Percentiles rank a stretch among this genome's conserved stretches.
phyloP scores from a whole-genome alignment of 129 eudicot genomes.

The Artemisia tridentata region DNA sequence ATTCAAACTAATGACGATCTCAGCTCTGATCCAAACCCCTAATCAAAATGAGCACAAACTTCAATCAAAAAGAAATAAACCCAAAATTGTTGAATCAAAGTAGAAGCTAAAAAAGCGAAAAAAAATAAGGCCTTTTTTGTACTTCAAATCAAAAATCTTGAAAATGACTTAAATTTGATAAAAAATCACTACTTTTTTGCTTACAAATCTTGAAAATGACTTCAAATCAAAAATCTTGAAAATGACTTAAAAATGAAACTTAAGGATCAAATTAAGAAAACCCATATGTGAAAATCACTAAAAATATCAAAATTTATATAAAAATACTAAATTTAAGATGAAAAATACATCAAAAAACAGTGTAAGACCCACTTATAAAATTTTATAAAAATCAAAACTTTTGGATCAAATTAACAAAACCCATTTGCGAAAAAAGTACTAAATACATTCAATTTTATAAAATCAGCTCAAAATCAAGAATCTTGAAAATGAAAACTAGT shows the following conservation, averaged over 20 bases:
- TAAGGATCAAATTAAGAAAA: slow-evolving; percentile 14
- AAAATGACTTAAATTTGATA: slow-evolving; percentile 2
- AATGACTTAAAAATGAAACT: slow-evolving; percentile 10
- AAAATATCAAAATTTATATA: slow-evolving; percentile 9
- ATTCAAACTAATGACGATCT: slow-evolving; percentile 1
- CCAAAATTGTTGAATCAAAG: background rate
- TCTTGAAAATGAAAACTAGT: too few species aligned
- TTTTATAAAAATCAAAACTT: background rate
- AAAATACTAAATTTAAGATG: too few species aligned
- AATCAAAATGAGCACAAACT: slow-evolving; percentile 18
- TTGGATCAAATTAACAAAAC: background rate
- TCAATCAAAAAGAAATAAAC: slow-evolving; percentile 6
- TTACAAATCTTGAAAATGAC: background rate
- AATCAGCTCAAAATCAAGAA: too few species aligned
- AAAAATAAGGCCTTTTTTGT: background rate
- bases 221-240: background rate
- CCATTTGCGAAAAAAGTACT: background rate
- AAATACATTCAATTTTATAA: background rate
- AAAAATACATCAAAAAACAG: slow-evolving; percentile 13
- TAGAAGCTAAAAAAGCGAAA: background rate
- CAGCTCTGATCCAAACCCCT: slow-evolving; percentile 32
- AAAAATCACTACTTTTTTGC: slow-evolving; percentile 25
- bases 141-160: background rate
- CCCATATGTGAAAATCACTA: background rate
- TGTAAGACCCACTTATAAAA: slow-evolving; percentile 26